Evolutionary conservation across 495 filamentous ascomycete genomes (phyloP).

Genomic region (Lentithecium fluviatile): DNA sequence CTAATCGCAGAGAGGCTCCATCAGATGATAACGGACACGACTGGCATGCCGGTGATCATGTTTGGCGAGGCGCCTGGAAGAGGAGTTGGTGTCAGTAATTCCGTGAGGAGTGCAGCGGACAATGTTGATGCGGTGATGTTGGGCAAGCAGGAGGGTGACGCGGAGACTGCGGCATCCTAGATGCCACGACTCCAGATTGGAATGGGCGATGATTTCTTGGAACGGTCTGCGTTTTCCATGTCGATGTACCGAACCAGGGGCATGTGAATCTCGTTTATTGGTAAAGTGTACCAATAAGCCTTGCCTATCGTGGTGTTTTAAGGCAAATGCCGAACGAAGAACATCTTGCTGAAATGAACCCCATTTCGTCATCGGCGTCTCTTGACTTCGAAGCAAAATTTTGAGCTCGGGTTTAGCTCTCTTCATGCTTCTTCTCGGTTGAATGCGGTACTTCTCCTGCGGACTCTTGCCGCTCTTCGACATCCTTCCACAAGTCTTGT

Average conservation of each 20-base stretch:
- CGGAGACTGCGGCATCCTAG: neutral
- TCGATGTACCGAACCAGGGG: too few relatives aligned
- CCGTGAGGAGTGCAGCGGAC: neutral
- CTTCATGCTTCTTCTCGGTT: neutral
- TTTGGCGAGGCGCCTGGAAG: constrained; percentile 12
- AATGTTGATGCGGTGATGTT: neutral
- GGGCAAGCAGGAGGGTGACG: neutral
- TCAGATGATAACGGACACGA: neutral
- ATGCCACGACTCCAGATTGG: neutral
- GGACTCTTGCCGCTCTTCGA: constrained; percentile 17
- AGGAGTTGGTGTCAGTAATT: constrained; percentile 1
- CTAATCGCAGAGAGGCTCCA: neutral
- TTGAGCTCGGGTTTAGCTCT: too few relatives aligned
- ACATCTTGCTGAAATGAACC: too few relatives aligned
- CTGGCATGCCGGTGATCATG: constrained; percentile 3
- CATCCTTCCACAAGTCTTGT: constrained; percentile 11
- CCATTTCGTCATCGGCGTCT: too few relatives aligned
- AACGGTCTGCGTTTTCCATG: too few relatives aligned
- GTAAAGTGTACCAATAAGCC: too few relatives aligned
- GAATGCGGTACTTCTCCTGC: neutral
- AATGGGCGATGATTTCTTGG: neutral
- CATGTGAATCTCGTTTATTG: too few relatives aligned
- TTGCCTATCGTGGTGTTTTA: too few relatives aligned
- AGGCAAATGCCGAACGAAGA: too few relatives aligned
- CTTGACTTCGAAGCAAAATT: too few relatives aligned